These are phyloP conservation scores for Senna tora DNA, from an alignment of 306 rosid genomes.

Conservation along the genomic window DNA sequence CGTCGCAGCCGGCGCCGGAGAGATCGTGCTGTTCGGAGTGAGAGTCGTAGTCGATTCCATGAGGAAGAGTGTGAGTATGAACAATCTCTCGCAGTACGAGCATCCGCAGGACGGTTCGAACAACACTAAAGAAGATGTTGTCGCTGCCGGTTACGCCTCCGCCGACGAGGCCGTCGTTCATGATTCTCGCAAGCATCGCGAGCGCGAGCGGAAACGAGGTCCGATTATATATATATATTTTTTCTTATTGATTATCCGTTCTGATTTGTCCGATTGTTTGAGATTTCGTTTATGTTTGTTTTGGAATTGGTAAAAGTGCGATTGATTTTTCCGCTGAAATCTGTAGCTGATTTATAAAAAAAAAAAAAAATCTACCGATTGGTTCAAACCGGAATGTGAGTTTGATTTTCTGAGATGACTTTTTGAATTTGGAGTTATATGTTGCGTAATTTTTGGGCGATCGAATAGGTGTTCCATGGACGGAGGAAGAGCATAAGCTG, in stretches of 20 bases:
- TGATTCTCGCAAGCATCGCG: conserved; percentile 52
- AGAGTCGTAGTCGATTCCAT: conserved; percentile 79
- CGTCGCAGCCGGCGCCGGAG: conserved; percentile 42
- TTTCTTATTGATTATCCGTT: conserved; percentile 24
- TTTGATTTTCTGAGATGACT: too few relatives aligned
- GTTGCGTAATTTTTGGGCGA: not conserved
- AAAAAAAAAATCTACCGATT: not conserved
- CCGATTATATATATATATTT: conserved; percentile 30
- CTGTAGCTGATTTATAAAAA: not conserved
- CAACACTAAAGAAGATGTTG: conserved; percentile 43
- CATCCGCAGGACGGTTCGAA: conserved; percentile 46
- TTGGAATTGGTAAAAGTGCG: not conserved
- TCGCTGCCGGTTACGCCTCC: conserved; percentile 66
- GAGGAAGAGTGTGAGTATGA: conserved; percentile 85
- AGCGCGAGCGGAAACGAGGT: conserved; percentile 91
- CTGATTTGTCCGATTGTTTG: not conserved
- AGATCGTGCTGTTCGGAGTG: conserved; percentile 81
- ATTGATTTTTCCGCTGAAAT: not conserved
- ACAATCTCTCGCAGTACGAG: conserved; percentile 83
- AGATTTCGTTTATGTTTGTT: not conserved
- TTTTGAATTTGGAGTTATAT: too few relatives aligned
- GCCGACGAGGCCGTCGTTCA: conserved; percentile 66
- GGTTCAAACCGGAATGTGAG: not conserved
- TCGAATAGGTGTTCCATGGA: conserved; percentile 82
- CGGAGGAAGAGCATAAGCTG: conserved; percentile 85